Base-by-base conservation (phyloP, 331 rosid species). In the Erythrophleum ivorense region DNA sequence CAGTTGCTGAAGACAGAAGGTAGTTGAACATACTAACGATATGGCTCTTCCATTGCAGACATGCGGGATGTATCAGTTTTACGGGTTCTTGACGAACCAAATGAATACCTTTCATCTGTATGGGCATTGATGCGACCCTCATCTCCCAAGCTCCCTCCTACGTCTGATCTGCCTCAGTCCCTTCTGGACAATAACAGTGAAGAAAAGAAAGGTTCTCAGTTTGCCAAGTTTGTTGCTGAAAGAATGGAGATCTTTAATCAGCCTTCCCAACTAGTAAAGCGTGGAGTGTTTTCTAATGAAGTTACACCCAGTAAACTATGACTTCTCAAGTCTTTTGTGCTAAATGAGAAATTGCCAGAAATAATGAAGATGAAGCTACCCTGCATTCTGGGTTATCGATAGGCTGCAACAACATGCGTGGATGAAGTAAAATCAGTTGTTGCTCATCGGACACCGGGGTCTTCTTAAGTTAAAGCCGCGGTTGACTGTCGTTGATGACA, bases 61-160 rank as follows among this genome's bases (percentile, higher is more conserved):
- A 88, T 89, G 97, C 83, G 86, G 78, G 86, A 92, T 76, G 76
- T 82, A 65, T 91, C 97, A 36, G 76, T 86, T 79, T 78, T 95
- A 10, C 85, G n/a, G 84, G 81, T 84, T 85, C 91, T 95, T 4
- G 97, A 95, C 59, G 91, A 91, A 54, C 90, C 92, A 1, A 80
- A 91, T 4, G 87, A 91, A 71, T 85, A 88, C 65, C 88, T 95
- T 80, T 91, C 95, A 72, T 88, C 92, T 0, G 88, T 93, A n/a
- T 95, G 99, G 99, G 97, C 97, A 43, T 82, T 93, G 91, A 88
- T 87, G 94, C 92, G 89, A 5, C 94, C 94, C 8, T 73, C 90
- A 64, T 84, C 93, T 82, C 92, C 91, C 9, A 85, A 87, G 84
- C 87, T 85, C 58, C 87, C 85, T 63, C 90, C 90, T 19, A 19